phyloP scores from a whole-genome alignment of 805 yeast species.

The Tetrapisispora nanseiensis region DNA sequence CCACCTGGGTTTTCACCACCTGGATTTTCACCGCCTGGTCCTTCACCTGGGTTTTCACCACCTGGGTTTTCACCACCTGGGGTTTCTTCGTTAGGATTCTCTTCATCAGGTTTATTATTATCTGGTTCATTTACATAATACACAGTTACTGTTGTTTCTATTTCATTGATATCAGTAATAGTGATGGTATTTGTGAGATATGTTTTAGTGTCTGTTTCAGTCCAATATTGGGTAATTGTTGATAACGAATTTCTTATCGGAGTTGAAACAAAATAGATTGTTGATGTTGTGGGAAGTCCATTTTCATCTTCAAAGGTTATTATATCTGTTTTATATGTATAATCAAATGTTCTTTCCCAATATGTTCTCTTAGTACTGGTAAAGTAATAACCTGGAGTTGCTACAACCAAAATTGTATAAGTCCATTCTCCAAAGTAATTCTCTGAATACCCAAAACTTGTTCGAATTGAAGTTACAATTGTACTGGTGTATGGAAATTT shows the following conservation, averaged over 20 bases:
- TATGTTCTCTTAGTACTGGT: background rate
- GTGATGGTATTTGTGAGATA: background rate
- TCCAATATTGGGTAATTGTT: background rate
- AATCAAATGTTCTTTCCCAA: background rate
- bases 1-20: too few species aligned
- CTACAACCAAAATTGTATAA: background rate
- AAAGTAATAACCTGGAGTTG: background rate
- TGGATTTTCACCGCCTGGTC: too few species aligned
- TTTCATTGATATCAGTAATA: background rate
- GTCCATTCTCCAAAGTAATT: slow-evolving; percentile 1
- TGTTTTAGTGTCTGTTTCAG: background rate
- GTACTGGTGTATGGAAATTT: background rate
- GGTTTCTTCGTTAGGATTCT: too few species aligned
- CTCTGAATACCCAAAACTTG: background rate
- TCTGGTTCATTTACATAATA: background rate
- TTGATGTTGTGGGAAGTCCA: background rate
- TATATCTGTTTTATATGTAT: background rate
- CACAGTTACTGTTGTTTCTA: background rate
- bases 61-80: too few species aligned
- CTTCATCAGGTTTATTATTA: too few species aligned
- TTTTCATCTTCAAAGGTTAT: background rate
- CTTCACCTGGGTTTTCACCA: background rate
- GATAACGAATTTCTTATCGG: background rate
- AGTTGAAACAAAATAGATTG: slow-evolving; percentile 1
- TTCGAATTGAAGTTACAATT: background rate